phyloP scores from a whole-genome alignment of 2,329 filamentous ascomycete genomes.

The Colletotrichum zoysiae region DNA sequence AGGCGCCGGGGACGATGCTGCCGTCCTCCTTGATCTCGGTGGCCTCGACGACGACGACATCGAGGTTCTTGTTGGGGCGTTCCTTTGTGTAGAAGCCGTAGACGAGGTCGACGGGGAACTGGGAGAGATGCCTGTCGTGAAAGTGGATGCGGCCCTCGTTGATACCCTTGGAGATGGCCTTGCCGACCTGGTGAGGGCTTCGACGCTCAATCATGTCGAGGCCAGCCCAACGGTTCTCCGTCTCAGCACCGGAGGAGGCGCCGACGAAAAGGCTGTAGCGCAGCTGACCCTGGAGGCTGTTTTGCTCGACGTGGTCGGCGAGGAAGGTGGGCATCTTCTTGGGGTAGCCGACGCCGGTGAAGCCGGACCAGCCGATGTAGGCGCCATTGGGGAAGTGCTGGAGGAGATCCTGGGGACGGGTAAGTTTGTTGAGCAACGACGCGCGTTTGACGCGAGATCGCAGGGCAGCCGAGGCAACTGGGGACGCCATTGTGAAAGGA shows the following conservation, averaged over 20 bases:
- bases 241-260: slow-evolving; percentile 89
- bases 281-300: slow-evolving; percentile 84
- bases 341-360: slow-evolving; percentile 90
- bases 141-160: slow-evolving; percentile 91
- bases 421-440: slow-evolving; percentile 83
- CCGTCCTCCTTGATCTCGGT: slow-evolving; percentile 90
- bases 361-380: slow-evolving; percentile 93
- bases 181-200: slow-evolving; percentile 89
- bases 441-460: slow-evolving; percentile 81
- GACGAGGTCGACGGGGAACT: slow-evolving; percentile 90
- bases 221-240: slow-evolving; percentile 90
- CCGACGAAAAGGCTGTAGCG: slow-evolving; percentile 91
- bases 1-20: slow-evolving; percentile 88
- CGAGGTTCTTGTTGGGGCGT: slow-evolving; percentile 78
- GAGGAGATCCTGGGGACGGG: slow-evolving; percentile 82
- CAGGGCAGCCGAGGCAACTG: slow-evolving; percentile 77
- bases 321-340: slow-evolving; percentile 88
- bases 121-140: slow-evolving; percentile 93
- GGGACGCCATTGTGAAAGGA: slow-evolving; percentile 58
- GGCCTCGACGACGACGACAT: slow-evolving; percentile 88
- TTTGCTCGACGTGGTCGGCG: slow-evolving; percentile 90
- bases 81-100: slow-evolving; percentile 90
- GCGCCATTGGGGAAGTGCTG: slow-evolving; percentile 84
- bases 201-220: slow-evolving; percentile 92
- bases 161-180: slow-evolving; percentile 90